Percentiles rank a stretch among this genome's conserved stretches.
Conservation (phyloP, 225 moss, liverwort and hornwort genomes). For the Pleurozium schreberi region DNA sequence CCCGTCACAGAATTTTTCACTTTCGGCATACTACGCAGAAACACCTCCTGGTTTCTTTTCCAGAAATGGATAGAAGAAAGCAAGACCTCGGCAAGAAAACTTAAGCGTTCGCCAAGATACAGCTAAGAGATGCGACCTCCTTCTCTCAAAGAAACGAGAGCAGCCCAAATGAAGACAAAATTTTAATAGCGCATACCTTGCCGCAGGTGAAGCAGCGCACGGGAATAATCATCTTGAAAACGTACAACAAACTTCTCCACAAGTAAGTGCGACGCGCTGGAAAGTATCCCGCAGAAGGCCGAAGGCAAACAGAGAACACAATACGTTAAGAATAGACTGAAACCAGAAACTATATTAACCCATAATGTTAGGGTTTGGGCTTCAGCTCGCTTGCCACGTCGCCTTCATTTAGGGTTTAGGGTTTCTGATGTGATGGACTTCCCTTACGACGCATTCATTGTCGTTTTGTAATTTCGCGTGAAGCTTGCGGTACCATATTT, state of each 20-base stretch:
- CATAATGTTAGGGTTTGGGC: neutral
- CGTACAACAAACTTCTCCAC: neutral
- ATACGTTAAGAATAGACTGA: no score
- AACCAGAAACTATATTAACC: neutral
- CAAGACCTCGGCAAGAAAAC: neutral
- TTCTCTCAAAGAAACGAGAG: neutral
- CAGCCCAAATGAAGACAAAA: neutral
- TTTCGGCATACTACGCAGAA: neutral
- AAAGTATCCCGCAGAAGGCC: neutral
- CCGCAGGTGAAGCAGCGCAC: slow-evolving; percentile 98
- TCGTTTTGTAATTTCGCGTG: neutral
- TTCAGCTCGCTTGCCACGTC: neutral
- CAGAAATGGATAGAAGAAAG: neutral
- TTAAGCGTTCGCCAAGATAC: neutral
- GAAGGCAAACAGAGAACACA: neutral
- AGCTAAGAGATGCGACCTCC: neutral
- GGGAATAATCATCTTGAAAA: slow-evolving; percentile 72
- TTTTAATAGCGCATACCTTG: slow-evolving; percentile 31
- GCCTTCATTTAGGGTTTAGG: neutral
- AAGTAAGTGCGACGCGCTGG: neutral
- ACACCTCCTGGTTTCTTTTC: neutral
- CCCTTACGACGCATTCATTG: neutral
- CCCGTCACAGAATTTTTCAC: neutral
- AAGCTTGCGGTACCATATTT: neutral
- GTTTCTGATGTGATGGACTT: neutral